Percentiles rank a stretch among this genome's conserved stretches.
phyloP scores from a whole-genome alignment of 176 grass and related monocot genomes.

The Hyparrhenia diplandra region DNA sequence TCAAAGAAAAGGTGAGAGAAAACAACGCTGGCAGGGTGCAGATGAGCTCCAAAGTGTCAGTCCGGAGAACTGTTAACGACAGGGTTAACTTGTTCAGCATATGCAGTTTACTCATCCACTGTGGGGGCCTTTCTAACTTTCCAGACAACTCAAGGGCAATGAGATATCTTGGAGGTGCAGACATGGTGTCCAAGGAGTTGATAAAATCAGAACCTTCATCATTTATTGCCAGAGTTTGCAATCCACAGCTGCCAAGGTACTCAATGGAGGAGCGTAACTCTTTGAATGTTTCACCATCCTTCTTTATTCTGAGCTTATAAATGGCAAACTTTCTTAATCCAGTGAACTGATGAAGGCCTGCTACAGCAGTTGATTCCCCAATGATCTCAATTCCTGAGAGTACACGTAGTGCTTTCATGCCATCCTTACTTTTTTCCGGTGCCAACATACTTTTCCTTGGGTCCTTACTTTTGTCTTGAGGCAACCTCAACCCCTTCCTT shows the following conservation, averaged over 20 bases:
- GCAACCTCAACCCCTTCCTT: background rate
- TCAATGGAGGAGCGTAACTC: background rate
- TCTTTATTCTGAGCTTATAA: background rate
- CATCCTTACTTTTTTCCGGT: background rate
- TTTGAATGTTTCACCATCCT: background rate
- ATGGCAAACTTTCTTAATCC: slow-evolving; percentile 9
- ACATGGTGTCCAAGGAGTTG: background rate
- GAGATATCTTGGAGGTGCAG: background rate
- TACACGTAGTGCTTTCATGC: slow-evolving; percentile 7
- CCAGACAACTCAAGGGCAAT: background rate
- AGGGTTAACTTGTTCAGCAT: background rate
- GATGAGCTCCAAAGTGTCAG: background rate
- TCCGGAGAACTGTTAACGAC: background rate
- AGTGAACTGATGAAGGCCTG: background rate
- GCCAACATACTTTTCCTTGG: background rate
- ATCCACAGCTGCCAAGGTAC: slow-evolving; percentile 13
- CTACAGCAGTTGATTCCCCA: background rate
- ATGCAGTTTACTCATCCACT: background rate
- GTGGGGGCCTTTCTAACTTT: background rate
- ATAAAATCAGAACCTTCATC: background rate
- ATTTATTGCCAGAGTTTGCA: background rate
- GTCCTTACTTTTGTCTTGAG: background rate
- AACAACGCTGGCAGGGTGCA: background rate
- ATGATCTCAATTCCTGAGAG: slow-evolving; percentile 7
- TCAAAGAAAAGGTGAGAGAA: slow-evolving; percentile 5